Evolutionary conservation across 176 grass and related monocot genomes (phyloP), one percentile per base, ranked within the genome.

Genomic region (Luzula sylvatica): DNA sequence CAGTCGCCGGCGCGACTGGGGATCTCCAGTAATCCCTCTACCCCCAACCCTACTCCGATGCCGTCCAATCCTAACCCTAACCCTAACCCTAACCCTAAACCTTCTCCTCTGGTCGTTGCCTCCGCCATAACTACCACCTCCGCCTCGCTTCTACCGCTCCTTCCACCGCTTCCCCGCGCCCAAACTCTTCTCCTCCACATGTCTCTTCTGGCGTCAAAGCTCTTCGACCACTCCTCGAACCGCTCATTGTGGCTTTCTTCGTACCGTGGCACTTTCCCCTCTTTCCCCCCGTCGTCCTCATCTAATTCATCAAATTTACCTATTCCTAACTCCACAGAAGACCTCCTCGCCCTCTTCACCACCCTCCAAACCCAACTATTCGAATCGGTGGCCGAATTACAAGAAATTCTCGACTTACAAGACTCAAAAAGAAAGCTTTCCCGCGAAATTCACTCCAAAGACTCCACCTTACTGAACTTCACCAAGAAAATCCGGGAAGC

Each of bases 341-440:
- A 90, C 20, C 66, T 80, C n/a, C 38, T 90, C 25, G 7, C 92
- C 19, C 61, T 76, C 28, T 80, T 83, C 68, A 90, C 75, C 46
- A 60, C 78, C 14, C 78, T 98, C 45, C 92, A 98, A 75, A 86
- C 74, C 51, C 85, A 98, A 59, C 77, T 98, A 55, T 90, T 87
- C 53, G 81, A 87, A 53, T 68, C 92, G 24, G 81, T 98, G 46
- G 52, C 85, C 51, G 81, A 98, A 67, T 82, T 90, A 23, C 78
- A 98, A 55, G 80, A 87, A 52, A 90, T 75, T 26, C 81, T 98
- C 42, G 92, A 98, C 26, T 75, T 98, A 49, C 77, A 98, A 68
- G 92, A 98, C 65, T 64, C 75, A 24, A 61, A 70, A 39, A 20
- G 3, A 1, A 83, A 75, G 25, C 64, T 90, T 7, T 59, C 65